These are phyloP conservation scores for Rugonectria rugulosa DNA, from an alignment of 2,329 filamentous ascomycete genomes.

Conservation along the genomic window DNA sequence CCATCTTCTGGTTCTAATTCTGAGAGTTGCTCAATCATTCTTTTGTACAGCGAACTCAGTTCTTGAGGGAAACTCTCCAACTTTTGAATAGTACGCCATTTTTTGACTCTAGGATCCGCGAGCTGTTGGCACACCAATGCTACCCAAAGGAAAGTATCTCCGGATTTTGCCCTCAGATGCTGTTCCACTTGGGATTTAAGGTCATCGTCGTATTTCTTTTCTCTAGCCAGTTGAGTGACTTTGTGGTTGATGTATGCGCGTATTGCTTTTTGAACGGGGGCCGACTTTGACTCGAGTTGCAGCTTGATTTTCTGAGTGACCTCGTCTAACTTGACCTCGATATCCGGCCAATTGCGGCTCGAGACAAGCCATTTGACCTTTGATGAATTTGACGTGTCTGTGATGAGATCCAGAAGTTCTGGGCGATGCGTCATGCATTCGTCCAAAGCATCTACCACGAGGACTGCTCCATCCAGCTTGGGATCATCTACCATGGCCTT, in stretches of 20 bases:
- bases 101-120: background rate
- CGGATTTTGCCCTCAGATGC: background rate
- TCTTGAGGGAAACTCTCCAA: background rate
- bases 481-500: background rate
- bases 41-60: background rate
- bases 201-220: background rate
- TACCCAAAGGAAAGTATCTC: conserved; percentile 2
- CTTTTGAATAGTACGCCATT: background rate
- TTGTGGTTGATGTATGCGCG: background rate
- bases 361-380: background rate
- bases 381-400: background rate
- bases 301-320: background rate
- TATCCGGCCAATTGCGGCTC: background rate
- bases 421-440: background rate
- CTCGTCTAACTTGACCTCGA: background rate
- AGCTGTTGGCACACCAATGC: background rate
- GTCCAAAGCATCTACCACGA: conserved; percentile 1
- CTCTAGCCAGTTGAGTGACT: background rate
- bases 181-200: background rate
- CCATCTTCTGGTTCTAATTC: too few relatives aligned
- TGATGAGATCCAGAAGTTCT: conserved; percentile 6
- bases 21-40: background rate
- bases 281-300: background rate
- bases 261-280: background rate
- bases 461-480: background rate